phyloP scores from a whole-genome alignment of 768 basidiomycete genomes.

The Calocera viscosa region DNA sequence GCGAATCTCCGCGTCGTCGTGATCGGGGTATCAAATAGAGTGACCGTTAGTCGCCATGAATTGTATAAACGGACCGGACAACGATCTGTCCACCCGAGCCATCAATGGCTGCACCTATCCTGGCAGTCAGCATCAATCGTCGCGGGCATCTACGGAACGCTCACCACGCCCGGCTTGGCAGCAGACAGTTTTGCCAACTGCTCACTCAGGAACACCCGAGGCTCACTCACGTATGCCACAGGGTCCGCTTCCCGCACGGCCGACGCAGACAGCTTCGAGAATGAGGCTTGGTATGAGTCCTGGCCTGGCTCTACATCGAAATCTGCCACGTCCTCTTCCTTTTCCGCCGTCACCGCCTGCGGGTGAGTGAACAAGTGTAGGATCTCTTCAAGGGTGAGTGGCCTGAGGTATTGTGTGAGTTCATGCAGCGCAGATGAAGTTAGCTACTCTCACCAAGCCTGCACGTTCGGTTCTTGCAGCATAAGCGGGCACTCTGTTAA shows the following conservation, averaged over 20 bases:
- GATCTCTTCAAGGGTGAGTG: constrained; percentile 52
- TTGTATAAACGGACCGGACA: background rate
- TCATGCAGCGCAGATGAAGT: background rate
- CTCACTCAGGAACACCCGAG: constrained; percentile 20
- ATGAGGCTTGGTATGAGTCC: constrained; percentile 88
- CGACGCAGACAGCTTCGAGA: constrained; percentile 78
- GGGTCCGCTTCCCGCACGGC: constrained; percentile 49
- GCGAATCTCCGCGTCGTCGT: background rate
- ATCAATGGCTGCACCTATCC: background rate
- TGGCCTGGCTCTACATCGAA: constrained; percentile 46
- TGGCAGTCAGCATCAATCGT: background rate
- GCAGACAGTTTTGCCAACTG: background rate
- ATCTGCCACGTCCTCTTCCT: constrained; percentile 20
- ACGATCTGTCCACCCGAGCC: background rate
- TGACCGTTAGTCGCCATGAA: constrained; percentile 3
- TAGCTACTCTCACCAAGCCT: constrained; percentile 46
- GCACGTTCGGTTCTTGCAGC: constrained; percentile 48
- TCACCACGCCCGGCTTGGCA: background rate
- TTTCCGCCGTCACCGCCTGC: constrained; percentile 41
- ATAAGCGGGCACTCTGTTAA: constrained; percentile 63
- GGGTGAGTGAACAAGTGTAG: constrained; percentile 67
- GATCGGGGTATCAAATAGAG: constrained; percentile 2
- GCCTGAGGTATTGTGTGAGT: constrained; percentile 37
- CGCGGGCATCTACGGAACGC: background rate
- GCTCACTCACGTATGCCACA: constrained; percentile 28